These are phyloP conservation scores for Allomyces macrogynus DNA, from an alignment of 192 early-diverging fungal genomes.

Conservation along the genomic window DNA sequence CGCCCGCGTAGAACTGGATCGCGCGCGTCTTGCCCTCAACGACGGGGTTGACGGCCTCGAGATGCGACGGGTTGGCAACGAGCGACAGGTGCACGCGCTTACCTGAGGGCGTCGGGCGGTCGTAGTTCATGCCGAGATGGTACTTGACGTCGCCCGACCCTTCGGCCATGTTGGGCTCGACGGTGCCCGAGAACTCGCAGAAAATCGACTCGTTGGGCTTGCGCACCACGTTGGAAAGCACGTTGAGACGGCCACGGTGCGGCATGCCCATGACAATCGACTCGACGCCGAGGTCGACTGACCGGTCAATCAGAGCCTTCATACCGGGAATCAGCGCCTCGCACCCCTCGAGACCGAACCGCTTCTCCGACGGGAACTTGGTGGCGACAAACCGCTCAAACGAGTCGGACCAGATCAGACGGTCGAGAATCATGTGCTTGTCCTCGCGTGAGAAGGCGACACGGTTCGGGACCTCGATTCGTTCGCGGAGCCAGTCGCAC, in stretches of 20 bases:
- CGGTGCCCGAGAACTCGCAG: conserved; percentile 82
- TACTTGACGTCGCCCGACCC: conserved; percentile 94
- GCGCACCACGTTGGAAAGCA: conserved; percentile 95
- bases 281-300: conserved; percentile 89
- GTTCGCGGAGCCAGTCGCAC: conserved; percentile 91
- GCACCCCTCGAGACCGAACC: conserved; percentile 95
- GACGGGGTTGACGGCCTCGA: conserved; percentile 93
- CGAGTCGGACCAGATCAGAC: conserved; percentile 87
- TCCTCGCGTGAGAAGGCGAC: conserved; percentile 76
- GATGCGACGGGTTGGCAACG: conserved; percentile 95
- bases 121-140: conserved; percentile 87
- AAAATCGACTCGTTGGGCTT: conserved; percentile 98
- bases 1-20: conserved; percentile 83
- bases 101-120: conserved; percentile 85
- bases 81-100: conserved; percentile 93
- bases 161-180: conserved; percentile 63
- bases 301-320: conserved; percentile 92
- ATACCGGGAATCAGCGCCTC: conserved; percentile 94
- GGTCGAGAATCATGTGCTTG: conserved; percentile 81
- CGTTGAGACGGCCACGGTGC: conserved; percentile 95
- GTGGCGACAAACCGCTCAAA: conserved; percentile 91
- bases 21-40: conserved; percentile 94
- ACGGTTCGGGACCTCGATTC: conserved; percentile 75
- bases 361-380: conserved; percentile 93
- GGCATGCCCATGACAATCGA: conserved; percentile 97